Percentiles rank a stretch among this genome's conserved stretches.
These are phyloP conservation scores for Tolypocladium tropicale DNA, from an alignment of 2,329 filamentous ascomycete genomes.

Conservation along the genomic window DNA sequence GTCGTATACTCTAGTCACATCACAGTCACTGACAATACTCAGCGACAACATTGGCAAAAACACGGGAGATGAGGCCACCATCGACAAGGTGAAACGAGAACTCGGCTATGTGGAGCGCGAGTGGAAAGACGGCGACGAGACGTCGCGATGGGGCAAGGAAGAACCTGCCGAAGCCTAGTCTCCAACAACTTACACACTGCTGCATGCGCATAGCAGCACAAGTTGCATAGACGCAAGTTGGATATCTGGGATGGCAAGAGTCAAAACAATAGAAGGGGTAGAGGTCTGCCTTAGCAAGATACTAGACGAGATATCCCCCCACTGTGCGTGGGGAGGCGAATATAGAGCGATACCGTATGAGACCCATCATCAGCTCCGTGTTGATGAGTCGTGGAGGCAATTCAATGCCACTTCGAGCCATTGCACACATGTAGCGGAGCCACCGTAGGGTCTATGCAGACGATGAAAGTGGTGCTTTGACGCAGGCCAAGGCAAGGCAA, in stretches of 20 bases:
- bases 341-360: not conserved
- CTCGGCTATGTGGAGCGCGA: slow-evolving; percentile 78
- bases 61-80: slow-evolving; percentile 71
- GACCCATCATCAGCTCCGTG: not conserved
- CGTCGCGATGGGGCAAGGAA: slow-evolving; percentile 63
- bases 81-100: slow-evolving; percentile 72
- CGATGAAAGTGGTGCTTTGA: too few relatives aligned
- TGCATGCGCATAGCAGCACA: not conserved
- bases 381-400: not conserved
- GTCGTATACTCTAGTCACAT: not conserved
- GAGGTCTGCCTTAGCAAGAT: not conserved
- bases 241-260: not conserved
- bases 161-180: slow-evolving; percentile 14
- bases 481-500: too few relatives aligned
- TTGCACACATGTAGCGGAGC: too few relatives aligned
- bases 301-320: not conserved
- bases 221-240: not conserved
- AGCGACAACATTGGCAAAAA: slow-evolving; percentile 87
- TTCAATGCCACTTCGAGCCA: too few relatives aligned
- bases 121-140: slow-evolving; percentile 80
- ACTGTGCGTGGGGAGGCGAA: too few relatives aligned
- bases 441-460: too few relatives aligned
- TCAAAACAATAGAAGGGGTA: not conserved
- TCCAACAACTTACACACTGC: not conserved
- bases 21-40: slow-evolving; percentile 6